Evolutionary conservation across 176 grass and related monocot species (phyloP).

Genomic region (Otatea glauca): DNA sequence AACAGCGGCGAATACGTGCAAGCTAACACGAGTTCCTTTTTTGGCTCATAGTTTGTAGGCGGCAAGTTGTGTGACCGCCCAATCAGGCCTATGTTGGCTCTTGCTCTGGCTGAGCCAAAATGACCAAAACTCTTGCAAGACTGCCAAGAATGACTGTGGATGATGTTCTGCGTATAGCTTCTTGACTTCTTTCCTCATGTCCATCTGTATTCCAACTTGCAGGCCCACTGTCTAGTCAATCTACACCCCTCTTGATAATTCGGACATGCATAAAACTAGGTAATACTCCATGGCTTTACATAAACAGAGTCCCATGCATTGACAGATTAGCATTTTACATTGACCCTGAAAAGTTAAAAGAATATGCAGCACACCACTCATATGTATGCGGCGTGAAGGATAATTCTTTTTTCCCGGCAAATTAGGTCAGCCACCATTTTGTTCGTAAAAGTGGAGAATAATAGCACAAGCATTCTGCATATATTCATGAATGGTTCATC

Average conservation of each 20-base stretch:
- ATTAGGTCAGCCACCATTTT: slow-evolving; percentile 41
- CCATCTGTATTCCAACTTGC: background rate
- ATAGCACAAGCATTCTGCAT: background rate
- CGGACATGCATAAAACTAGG: background rate
- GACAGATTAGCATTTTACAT: too few relatives aligned
- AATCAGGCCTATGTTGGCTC: background rate
- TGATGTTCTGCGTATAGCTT: background rate
- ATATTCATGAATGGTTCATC: background rate
- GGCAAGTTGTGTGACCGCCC: too few relatives aligned
- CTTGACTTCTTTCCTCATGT: background rate
- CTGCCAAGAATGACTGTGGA: background rate
- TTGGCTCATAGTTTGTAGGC: too few relatives aligned
- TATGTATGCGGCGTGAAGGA: background rate
- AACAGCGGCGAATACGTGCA: too few relatives aligned
- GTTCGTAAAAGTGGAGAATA: slow-evolving; percentile 22
- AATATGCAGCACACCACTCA: slow-evolving; percentile 5
- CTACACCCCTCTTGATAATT: background rate
- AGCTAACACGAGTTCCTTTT: too few relatives aligned
- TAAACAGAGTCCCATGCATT: background rate
- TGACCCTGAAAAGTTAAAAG: background rate
- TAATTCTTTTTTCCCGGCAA: background rate
- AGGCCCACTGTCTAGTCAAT: background rate
- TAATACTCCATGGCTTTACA: background rate
- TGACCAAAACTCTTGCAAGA: background rate
- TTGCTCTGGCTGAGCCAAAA: background rate